phyloP scores from a whole-genome alignment of 2,329 filamentous ascomycete species.

The Didymella pinodella region DNA sequence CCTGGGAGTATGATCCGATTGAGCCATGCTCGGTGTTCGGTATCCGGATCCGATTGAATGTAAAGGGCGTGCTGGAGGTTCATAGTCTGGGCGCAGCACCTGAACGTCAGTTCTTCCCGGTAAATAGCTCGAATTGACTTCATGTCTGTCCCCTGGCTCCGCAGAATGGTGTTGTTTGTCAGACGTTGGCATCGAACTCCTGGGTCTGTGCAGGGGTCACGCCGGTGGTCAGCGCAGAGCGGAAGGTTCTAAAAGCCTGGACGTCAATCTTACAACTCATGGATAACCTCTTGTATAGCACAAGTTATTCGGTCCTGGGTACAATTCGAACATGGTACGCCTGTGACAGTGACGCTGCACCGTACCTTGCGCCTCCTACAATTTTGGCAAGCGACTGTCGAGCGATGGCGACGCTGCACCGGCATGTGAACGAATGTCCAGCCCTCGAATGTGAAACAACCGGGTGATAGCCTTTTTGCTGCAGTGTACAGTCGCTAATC shows the following conservation, averaged over 20 bases:
- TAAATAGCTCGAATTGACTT: background rate
- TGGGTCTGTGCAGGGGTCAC: background rate
- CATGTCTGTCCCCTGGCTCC: background rate
- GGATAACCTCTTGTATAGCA: conserved; percentile 5
- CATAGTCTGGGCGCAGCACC: background rate
- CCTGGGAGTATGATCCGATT: background rate
- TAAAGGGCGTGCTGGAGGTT: background rate
- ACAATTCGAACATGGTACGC: conserved; percentile 17
- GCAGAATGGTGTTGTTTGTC: background rate
- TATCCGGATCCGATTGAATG: background rate
- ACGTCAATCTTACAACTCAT: conserved; percentile 17
- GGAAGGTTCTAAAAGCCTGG: background rate
- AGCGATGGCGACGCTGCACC: conserved; percentile 16
- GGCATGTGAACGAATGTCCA: conserved; percentile 3
- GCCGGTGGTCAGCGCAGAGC: background rate
- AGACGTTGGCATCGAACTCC: background rate
- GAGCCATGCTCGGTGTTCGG: background rate
- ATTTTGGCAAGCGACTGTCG: conserved; percentile 18
- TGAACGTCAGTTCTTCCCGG: background rate
- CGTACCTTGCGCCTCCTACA: conserved; percentile 24
- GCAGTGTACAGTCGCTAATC: background rate
- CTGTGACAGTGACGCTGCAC: conserved; percentile 19
- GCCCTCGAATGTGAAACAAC: background rate
- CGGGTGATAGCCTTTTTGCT: too few species aligned
- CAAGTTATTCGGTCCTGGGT: conserved; percentile 13